Base-by-base conservation (phyloP, 129 eudicot genomes). In the Arctium minus region DNA sequence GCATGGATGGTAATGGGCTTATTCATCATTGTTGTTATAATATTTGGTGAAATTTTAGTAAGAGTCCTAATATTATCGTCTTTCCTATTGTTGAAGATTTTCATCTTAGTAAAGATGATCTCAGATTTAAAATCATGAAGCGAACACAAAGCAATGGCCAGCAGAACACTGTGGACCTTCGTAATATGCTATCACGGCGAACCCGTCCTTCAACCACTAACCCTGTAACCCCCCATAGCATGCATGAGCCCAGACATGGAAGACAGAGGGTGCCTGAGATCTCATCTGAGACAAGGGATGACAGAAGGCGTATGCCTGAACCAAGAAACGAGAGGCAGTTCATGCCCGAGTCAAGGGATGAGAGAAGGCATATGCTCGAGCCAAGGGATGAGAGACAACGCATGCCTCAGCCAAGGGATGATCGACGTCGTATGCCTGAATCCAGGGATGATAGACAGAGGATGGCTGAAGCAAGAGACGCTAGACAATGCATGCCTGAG, bases 91-190 rank as follows among this genome's bases (percentile, higher is more conserved):
- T 2, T 73, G 44, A 80, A 95, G 99, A 89, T 73, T 33, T 72
- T 32, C 86, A 76, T 39, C 94, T 95, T 38, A 82, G 88, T 67
- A 89, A 87, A 89, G 91, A 81, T 82, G 99, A 95, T 77, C 91
- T 95, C 12, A 91, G 99, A 56, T 89, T 82, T 83, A 92, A 93
- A 89, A 89, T 95, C 86, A 88, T 89, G 94, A 87, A 85, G 76
- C 79, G 69, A 39, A 80, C 80, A 53, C 89, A 87, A 88, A 85
- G 83, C 74, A 77, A 80, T n/a, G 84, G 84, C 37, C 90, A 84
- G 2, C 86, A 67, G 72, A 82, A 87, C 56, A 85, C 60, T 0
- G 29, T 72, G 33, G 99, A 95, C 79, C 97, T 95, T 78, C 92
- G 99, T 33, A 88, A 90, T 78, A 87, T 91, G 64, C 87, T 95